phyloP scores from a whole-genome alignment of 306 rosid genomes.

The Pterocarpus santalinus region DNA sequence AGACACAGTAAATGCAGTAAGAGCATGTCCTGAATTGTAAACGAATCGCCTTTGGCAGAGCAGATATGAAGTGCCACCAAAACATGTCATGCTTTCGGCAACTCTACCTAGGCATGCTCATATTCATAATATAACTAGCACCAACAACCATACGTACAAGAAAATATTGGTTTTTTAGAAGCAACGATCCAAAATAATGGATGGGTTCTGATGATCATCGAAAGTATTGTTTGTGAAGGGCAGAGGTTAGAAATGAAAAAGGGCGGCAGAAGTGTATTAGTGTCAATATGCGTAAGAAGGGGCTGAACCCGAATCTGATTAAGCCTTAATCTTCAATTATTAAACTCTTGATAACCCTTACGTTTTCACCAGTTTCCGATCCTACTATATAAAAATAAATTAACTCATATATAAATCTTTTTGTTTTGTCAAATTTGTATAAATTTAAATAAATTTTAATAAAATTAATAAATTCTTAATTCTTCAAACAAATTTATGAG shows the following conservation, averaged over 20 bases:
- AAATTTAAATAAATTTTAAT: no score
- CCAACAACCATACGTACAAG: background rate
- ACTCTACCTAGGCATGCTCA: background rate
- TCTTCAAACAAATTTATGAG: no score
- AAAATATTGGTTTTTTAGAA: background rate
- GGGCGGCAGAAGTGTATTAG: background rate
- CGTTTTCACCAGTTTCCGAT: no score
- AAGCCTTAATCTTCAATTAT: background rate
- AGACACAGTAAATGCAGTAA: constrained; percentile 37
- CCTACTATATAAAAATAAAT: no score
- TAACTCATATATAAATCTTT: no score
- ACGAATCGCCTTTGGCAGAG: constrained; percentile 44
- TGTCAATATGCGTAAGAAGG: background rate
- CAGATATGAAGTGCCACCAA: constrained; percentile 17
- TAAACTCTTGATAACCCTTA: background rate
- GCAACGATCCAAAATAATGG: background rate
- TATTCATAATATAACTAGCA: background rate
- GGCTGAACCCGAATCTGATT: background rate
- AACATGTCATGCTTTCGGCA: constrained; percentile 43
- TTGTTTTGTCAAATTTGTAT: no score
- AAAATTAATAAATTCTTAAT: no score
- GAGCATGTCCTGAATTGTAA: constrained; percentile 43
- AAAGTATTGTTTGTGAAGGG: background rate
- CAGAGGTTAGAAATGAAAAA: background rate
- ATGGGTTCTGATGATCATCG: background rate